A percentile compares a stretch with the other conserved stretches of the same genome.
phyloP scores from a whole-genome alignment of 768 basidiomycete species.

The Tulasnella sp. region DNA sequence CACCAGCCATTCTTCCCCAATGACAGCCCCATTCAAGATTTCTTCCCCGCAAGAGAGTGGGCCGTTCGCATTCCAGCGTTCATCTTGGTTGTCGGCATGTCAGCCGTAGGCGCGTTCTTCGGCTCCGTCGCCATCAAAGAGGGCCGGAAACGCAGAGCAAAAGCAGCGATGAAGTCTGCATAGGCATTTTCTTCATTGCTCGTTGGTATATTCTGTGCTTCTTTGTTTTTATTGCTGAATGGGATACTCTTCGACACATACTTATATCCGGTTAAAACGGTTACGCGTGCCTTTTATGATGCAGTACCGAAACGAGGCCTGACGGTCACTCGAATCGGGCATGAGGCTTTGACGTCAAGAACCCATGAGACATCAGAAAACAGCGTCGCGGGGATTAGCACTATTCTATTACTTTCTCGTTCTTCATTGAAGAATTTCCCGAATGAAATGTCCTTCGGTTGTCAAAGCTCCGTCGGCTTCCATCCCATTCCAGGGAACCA shows the following conservation, averaged over 20 bases:
- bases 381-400: background rate
- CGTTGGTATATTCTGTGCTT: background rate
- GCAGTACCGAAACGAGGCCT: background rate
- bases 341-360: too few species aligned
- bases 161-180: conserved; percentile 52
- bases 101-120: conserved; percentile 81
- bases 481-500: background rate
- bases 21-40: conserved; percentile 69
- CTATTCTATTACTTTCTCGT: background rate
- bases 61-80: conserved; percentile 85
- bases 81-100: conserved; percentile 76
- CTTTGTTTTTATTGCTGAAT: background rate
- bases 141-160: conserved; percentile 66
- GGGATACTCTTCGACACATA: background rate
- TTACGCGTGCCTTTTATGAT: background rate
- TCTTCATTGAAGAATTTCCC: background rate
- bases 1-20: conserved; percentile 80
- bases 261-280: background rate
- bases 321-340: too few species aligned
- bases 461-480: background rate
- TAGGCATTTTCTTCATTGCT: background rate
- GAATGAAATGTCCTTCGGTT: background rate
- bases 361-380: background rate
- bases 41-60: conserved; percentile 92
- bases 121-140: conserved; percentile 75